phyloP scores from a whole-genome alignment of 2,329 filamentous ascomycete genomes.

The Penicillium sp. region DNA sequence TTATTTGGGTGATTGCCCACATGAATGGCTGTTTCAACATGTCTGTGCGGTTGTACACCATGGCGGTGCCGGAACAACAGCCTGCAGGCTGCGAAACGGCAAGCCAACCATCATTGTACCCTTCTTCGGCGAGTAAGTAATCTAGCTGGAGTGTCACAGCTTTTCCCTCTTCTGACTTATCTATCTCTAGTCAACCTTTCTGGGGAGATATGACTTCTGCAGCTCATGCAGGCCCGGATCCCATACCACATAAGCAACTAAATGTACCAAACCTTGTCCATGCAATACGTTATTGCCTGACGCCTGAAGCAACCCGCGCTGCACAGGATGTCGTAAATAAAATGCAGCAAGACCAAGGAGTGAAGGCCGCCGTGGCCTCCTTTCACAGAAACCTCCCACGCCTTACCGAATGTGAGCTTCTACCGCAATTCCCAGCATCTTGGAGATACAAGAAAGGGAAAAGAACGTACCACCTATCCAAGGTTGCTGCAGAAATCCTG shows the following conservation, averaged over 20 bases:
- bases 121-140: slow-evolving; percentile 56
- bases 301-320: slow-evolving; percentile 36
- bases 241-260: slow-evolving; percentile 23
- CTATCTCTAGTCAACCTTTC: too few species aligned
- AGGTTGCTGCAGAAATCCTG: not conserved
- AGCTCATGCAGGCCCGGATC: too few species aligned
- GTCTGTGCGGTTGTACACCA: slow-evolving; percentile 62
- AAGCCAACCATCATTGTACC: slow-evolving; percentile 60
- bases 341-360: slow-evolving; percentile 49
- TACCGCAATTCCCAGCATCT: not conserved
- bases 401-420: slow-evolving; percentile 17
- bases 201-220: too few species aligned
- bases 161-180: too few species aligned
- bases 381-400: slow-evolving; percentile 46
- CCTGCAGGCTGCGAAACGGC: slow-evolving; percentile 57
- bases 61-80: slow-evolving; percentile 64
- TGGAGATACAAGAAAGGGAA: not conserved
- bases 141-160: too few species aligned
- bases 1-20: slow-evolving; percentile 56
- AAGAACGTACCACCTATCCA: not conserved
- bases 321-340: slow-evolving; percentile 43
- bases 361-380: slow-evolving; percentile 44
- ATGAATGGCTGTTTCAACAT: slow-evolving; percentile 62
- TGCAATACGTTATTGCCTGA: slow-evolving; percentile 51
- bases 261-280: slow-evolving; percentile 50